Percentiles rank a stretch among this genome's conserved stretches.
Evolutionary conservation across 2,329 filamentous ascomycete species (phyloP).

Genomic region (Purpureocillium lavendulum): DNA sequence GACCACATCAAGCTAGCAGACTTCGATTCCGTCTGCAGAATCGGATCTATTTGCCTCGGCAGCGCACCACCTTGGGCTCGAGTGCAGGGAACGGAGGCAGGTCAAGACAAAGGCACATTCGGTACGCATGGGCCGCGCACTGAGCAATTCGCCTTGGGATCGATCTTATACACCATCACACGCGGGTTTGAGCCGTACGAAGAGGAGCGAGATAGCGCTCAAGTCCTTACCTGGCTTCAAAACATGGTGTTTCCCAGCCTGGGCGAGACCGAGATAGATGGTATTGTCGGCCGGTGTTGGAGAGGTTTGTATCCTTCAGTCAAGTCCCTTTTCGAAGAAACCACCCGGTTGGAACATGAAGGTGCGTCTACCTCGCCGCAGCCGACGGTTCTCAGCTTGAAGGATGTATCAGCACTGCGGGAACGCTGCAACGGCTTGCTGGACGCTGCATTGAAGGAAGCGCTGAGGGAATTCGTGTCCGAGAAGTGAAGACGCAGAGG

Average conservation of each 20-base stretch:
- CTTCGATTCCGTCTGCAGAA: conserved; percentile 4
- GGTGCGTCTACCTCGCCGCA: background rate
- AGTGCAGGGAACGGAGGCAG: background rate
- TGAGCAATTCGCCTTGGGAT: conserved; percentile 3
- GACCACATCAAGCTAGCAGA: conserved; percentile 8
- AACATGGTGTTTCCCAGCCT: conserved; percentile 3
- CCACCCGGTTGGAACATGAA: background rate
- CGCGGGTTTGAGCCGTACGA: conserved; percentile 5
- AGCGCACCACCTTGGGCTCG: conserved; percentile 4
- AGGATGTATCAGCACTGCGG: background rate
- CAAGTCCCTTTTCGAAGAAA: background rate
- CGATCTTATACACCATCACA: conserved; percentile 3
- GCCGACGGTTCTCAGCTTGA: background rate
- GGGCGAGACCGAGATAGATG: background rate
- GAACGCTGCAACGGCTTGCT: background rate
- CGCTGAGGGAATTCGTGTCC: background rate
- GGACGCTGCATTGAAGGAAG: background rate
- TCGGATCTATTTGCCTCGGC: conserved; percentile 1
- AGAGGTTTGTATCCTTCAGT: conserved; percentile 1
- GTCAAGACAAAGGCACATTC: background rate
- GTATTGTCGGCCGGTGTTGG: conserved; percentile 3
- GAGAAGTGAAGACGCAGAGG: too few species aligned
- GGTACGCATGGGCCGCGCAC: background rate
- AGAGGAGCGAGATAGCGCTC: background rate
- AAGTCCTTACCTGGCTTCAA: conserved; percentile 1